Conservation (phyloP, 202 grass and related monocot species). For the Schoenoplectus triqueter region DNA sequence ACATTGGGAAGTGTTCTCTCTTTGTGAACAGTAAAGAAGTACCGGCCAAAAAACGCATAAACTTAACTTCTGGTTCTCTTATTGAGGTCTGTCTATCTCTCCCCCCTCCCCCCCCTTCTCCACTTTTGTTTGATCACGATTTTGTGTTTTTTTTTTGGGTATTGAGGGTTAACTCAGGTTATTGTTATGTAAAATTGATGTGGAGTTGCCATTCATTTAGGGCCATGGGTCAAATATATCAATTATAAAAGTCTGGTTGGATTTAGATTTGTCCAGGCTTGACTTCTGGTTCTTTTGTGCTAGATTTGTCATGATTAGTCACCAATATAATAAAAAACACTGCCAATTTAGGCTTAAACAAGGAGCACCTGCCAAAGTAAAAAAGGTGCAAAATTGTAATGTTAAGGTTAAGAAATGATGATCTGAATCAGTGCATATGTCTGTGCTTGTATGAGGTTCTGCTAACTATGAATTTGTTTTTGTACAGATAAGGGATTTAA, state of each 20-base stretch:
- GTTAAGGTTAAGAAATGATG: not conserved
- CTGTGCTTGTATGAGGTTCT: conserved; percentile 17
- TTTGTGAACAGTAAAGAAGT: conserved; percentile 91
- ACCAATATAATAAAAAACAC: conserved; percentile 15
- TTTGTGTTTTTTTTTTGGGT: not conserved
- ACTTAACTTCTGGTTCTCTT: conserved; percentile 68
- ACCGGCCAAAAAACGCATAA: conserved; percentile 66
- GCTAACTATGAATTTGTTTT: conserved; percentile 3
- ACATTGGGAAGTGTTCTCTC: conserved; percentile 76
- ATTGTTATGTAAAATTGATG: conserved; percentile 12
- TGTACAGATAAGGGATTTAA: conserved; percentile 66
- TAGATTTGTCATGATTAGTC: not conserved
- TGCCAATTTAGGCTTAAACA: conserved; percentile 23
- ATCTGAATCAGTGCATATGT: not conserved
- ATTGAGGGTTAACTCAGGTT: conserved; percentile 22
- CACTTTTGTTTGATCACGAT: not conserved
- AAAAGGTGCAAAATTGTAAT: conserved; percentile 19
- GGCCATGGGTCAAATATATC: conserved; percentile 7
- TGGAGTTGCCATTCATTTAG: conserved; percentile 23
- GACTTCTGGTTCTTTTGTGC: not conserved
- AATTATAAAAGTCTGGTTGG: not conserved
- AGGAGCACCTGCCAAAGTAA: not conserved
- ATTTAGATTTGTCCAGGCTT: conserved; percentile 6
- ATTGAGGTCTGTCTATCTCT: conserved; percentile 54
- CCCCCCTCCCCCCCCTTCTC: conserved; percentile 21